Conservation (phyloP, 768 basidiomycete genomes). For the Tremella yokohamensis region DNA sequence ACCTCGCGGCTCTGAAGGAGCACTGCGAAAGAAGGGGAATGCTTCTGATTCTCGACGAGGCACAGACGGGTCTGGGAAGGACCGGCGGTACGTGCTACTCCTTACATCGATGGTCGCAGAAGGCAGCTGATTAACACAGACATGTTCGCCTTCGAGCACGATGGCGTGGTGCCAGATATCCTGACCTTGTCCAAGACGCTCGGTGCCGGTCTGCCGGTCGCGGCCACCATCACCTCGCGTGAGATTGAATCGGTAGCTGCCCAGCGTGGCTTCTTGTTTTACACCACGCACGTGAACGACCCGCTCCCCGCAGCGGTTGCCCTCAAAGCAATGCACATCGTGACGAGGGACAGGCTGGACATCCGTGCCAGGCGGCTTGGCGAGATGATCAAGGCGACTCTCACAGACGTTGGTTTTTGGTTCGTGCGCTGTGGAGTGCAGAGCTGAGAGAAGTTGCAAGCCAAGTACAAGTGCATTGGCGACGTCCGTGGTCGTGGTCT, state of each 20-base stretch:
- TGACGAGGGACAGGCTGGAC: conserved; percentile 16
- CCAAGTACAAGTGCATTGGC: conserved; percentile 28
- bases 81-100: conserved; percentile 23
- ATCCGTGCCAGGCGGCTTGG: conserved; percentile 14
- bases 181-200: conserved; percentile 40
- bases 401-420: conserved; percentile 12
- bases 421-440: background rate
- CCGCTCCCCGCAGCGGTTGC: conserved; percentile 27
- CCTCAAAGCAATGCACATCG: conserved; percentile 25
- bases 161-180: conserved; percentile 39
- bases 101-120: background rate
- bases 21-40: conserved; percentile 38
- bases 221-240: conserved; percentile 23
- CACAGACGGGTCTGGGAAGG: conserved; percentile 36
- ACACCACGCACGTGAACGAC: conserved; percentile 37
- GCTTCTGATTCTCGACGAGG: conserved; percentile 42
- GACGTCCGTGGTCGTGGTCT: conserved; percentile 33
- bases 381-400: conserved; percentile 8
- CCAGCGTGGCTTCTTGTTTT: conserved; percentile 30
- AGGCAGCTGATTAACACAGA: conserved; percentile 9
- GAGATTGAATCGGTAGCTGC: conserved; percentile 18
- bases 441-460: conserved; percentile 16
- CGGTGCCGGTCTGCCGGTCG: conserved; percentile 38
- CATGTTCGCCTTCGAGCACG: conserved; percentile 37
- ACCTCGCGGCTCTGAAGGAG: conserved; percentile 28